Base-by-base conservation (phyloP, 257 asterid species). In the Solanum infundibuliforme region DNA sequence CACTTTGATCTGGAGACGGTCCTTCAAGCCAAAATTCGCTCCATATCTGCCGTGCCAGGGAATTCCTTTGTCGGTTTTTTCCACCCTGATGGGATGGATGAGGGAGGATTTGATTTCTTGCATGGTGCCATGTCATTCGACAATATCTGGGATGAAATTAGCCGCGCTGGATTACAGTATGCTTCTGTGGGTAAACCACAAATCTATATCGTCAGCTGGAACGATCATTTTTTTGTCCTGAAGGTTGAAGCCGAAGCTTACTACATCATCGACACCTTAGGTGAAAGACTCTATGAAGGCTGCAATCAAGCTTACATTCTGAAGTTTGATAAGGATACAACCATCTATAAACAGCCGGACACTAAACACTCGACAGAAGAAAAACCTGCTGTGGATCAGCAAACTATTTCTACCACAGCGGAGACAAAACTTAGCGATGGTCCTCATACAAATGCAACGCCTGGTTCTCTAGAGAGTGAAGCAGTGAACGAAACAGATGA, bases 61-160 rank as follows among this genome's bases (percentile, higher is more conserved):
- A 97, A 97, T 86, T 97, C 99, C 1, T 97, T 95, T 85, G 89
- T 97, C 2, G 99, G 99, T 21, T 97, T 97, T 89, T 97, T 97
- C 88, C 97, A 91, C 74, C 98, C 98, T 1, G 96, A 94, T 27
- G 93, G 89, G 21, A 93, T 92, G 94, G 96, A 92, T 35, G 97
- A 90, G 84, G 98, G 94, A 4, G 91, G 91, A 46, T 94, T 97
- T 35, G 98, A 95, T 36, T 95, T 97, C 87, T 90, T 97, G 90
- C 95, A 95, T 5, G 96, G 99, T 14, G 99, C 99, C 7, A 95
- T 97, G 99, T 95, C 98, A 5, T 95, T 97, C 23, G 99, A 97
- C 93, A 91, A 83, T 84, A 95, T 97, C 35, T 97, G 99, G 99
- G 98, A 95, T 23, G 98, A 97, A 93, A 93, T 97, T 36, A 92